phyloP scores from a whole-genome alignment of 192 early-diverging fungal genomes.

The Kappamyces sp. region DNA sequence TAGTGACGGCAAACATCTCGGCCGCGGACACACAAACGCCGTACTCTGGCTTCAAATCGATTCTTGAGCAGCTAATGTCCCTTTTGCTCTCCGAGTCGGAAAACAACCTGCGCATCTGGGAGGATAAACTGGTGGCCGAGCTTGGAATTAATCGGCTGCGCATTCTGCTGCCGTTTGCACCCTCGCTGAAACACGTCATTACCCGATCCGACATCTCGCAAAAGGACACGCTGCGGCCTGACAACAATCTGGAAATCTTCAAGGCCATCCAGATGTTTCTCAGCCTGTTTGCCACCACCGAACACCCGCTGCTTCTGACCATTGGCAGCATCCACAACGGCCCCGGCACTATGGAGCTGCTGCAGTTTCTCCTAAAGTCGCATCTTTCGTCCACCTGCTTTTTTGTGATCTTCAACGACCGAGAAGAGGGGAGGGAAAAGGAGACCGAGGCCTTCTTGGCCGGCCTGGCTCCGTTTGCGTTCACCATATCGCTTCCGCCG shows the following conservation, averaged over 20 bases:
- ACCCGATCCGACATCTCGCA: background rate
- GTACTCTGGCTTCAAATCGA: constrained; percentile 10
- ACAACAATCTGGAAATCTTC: constrained; percentile 1
- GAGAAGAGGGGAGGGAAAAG: background rate
- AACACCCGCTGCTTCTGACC: background rate
- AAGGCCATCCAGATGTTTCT: constrained; percentile 4
- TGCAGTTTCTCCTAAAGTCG: constrained; percentile 9
- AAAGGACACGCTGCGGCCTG: background rate
- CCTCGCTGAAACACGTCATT: background rate
- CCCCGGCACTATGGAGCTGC: constrained; percentile 1
- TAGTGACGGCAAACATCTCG: constrained; percentile 11
- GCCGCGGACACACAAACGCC: constrained; percentile 1
- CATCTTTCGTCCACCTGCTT: constrained; percentile 1
- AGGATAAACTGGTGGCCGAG: constrained; percentile 10
- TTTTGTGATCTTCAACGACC: background rate
- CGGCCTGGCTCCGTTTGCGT: background rate
- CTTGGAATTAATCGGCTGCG: background rate
- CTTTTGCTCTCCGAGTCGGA: constrained; percentile 3
- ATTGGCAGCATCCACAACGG: background rate
- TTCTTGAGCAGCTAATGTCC: constrained; percentile 7
- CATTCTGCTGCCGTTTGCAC: background rate
- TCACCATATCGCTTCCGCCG: constrained; percentile 24
- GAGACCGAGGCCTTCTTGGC: background rate
- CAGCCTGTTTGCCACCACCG: constrained; percentile 4
- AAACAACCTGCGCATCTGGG: constrained; percentile 1